These are phyloP conservation scores for Nothophytophthora sp. DNA, from an alignment of 352 stramenopile genomes.

Conservation along the genomic window DNA sequence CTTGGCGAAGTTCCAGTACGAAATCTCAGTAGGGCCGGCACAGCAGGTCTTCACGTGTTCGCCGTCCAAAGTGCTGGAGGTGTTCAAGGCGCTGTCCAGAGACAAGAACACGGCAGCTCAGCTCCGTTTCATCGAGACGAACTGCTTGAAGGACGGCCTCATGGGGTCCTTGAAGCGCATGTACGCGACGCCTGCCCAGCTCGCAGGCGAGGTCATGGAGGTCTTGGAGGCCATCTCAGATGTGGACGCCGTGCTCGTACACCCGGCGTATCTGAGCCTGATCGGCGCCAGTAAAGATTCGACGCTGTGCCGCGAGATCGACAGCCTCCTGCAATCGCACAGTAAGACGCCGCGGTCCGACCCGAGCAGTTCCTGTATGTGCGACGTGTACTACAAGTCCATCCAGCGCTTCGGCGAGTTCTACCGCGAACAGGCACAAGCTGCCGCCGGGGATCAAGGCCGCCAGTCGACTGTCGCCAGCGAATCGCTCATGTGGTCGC, in stretches of 20 bases:
- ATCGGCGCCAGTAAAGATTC: conserved; percentile 60
- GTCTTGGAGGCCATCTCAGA: conserved; percentile 77
- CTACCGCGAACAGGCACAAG: conserved; percentile 52
- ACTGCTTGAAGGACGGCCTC: conserved; percentile 65
- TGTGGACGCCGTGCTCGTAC: conserved; percentile 65
- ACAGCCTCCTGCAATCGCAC: conserved; percentile 58
- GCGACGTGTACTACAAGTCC: conserved; percentile 67
- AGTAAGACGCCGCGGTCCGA: conserved; percentile 27
- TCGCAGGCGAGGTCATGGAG: conserved; percentile 70
- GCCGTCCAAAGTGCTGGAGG: conserved; percentile 49
- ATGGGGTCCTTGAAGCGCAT: conserved; percentile 61
- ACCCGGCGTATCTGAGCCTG: conserved; percentile 55
- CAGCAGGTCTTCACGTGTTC: conserved; percentile 69
- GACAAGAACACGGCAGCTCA: conserved; percentile 53
- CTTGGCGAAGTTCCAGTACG: conserved; percentile 58
- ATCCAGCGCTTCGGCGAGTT: conserved; percentile 72
- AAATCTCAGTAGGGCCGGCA: conserved; percentile 59
- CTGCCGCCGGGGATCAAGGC: conserved; percentile 17
- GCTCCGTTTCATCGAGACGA: conserved; percentile 68
- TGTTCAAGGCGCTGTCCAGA: conserved; percentile 57
- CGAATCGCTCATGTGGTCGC: conserved; percentile 75
- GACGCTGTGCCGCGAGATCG: conserved; percentile 53
- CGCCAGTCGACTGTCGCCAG: conserved; percentile 73
- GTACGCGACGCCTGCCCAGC: conserved; percentile 53
- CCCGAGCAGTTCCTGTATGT: conserved; percentile 53